Base-by-base conservation (phyloP, 495 filamentous ascomycete genomes). In the Aspergillus conjunctus region DNA sequence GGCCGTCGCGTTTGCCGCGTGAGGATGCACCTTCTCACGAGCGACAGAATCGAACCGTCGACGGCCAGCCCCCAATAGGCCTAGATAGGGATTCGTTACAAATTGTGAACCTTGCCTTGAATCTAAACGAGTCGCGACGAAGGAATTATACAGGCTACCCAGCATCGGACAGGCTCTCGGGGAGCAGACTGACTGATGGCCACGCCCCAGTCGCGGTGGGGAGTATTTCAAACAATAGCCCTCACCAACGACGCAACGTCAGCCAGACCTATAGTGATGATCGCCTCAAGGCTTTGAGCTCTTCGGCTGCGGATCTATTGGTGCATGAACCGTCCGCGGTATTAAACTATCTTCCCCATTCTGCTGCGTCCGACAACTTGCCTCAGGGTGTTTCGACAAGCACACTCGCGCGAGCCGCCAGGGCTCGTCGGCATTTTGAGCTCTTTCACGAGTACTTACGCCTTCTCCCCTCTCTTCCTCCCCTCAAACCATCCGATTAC, bases 21-120 rank as follows among this genome's bases (percentile, higher is more conserved):
- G 48, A 58, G 21, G 53, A 61, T 54, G 39, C 32, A 20, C 33
- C 33, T 11, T 5, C 49, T 17, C 32, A 64, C 12, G 52, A 58
- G 52, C 62, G 66, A 48, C 60, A 58, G 7, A 33, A 45, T 26
- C 51, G 58, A 20, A 53, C 51, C 32, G 33, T 54, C 21, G 59
- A 59, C 7, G 59, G 58, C n/a, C 67, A 65, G 49, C 46, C 65
- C 26, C 46, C 66, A 7, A 51, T 67, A 41, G 79, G 76, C 0
- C 66, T 89, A 12, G 89, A 92, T 72, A 76, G 83, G 17, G 91
- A 97, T 64, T 87, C 91, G 20, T 80, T 89, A 18, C 89, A 96
- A 71, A 93, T 97, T 59, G 91, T 97, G 39, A 92, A 89, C 66
- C 87, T 97, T 72, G 93, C 93, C 2, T 75, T 97, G 68, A 93